Percentiles rank a stretch among this genome's conserved stretches.
These are phyloP conservation scores for Batrachochytrium dendrobatidis DNA, from an alignment of 371 early-diverging fungal genomes.

Conservation along the genomic window DNA sequence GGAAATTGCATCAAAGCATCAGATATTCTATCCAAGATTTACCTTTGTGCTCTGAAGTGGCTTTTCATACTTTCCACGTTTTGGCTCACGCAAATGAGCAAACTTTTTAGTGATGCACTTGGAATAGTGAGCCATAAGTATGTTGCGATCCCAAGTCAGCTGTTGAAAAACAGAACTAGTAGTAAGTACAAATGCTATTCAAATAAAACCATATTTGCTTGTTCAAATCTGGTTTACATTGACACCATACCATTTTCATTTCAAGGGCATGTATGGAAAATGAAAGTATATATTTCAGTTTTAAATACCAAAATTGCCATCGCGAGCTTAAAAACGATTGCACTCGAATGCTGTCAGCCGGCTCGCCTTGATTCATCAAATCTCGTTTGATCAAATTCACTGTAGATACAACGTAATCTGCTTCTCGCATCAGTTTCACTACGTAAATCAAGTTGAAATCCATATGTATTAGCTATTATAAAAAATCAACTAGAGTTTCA, in stretches of 20 bases:
- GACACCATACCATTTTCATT: slow-evolving; percentile 25
- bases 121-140: slow-evolving; percentile 5
- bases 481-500: neutral
- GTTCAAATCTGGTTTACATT: neutral
- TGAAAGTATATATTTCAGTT: slow-evolving; percentile 23
- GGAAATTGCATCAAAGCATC: too few species aligned
- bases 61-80: slow-evolving; percentile 3
- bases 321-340: slow-evolving; percentile 25
- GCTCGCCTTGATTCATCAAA: slow-evolving; percentile 32
- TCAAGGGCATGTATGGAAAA: slow-evolving; percentile 23
- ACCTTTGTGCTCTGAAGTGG: slow-evolving; percentile 7
- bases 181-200: neutral
- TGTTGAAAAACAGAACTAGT: neutral
- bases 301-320: slow-evolving; percentile 39
- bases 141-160: slow-evolving; percentile 2
- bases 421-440: slow-evolving; percentile 41
- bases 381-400: slow-evolving; percentile 44
- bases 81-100: neutral
- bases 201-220: neutral
- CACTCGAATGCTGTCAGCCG: slow-evolving; percentile 32
- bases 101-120: slow-evolving; percentile 11
- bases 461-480: neutral
- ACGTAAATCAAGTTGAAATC: neutral
- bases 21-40: too few species aligned
- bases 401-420: slow-evolving; percentile 39